phyloP scores from a whole-genome alignment of 768 basidiomycete genomes.

The Collybiopsis confluens region DNA sequence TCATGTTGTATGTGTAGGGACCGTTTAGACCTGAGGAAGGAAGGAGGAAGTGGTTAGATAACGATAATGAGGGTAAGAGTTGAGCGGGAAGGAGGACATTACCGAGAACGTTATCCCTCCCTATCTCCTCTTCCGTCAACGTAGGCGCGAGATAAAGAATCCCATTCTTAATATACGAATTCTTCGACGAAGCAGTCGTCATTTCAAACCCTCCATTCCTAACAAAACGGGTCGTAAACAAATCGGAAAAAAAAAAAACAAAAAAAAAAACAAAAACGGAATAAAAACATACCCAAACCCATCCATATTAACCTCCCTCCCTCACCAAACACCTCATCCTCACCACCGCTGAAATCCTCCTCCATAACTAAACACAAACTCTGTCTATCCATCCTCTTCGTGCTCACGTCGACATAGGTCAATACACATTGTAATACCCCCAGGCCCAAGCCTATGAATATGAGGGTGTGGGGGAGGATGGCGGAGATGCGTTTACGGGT shows the following conservation, averaged over 20 bases:
- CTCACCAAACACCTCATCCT: conserved; percentile 33
- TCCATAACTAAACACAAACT: conserved; percentile 5
- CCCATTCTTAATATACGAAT: conserved; percentile 71
- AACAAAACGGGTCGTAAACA: conserved; percentile 24
- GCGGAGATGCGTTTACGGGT: conserved; percentile 4
- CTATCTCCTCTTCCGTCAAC: conserved; percentile 68
- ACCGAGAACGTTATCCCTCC: conserved; percentile 28
- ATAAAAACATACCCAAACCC: conserved; percentile 61
- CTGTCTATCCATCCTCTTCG: conserved; percentile 1
- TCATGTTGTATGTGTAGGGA: conserved; percentile 67
- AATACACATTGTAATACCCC: conserved; percentile 6
- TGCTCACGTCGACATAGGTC: conserved; percentile 1
- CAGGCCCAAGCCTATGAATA: not conserved
- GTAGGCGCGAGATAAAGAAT: conserved; percentile 83
- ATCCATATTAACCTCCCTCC: conserved; percentile 72
- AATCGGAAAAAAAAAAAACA: conserved; percentile 1
- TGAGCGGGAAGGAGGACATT: not conserved
- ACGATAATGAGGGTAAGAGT: not conserved
- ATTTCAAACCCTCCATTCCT: conserved; percentile 77
- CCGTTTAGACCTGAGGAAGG: conserved; percentile 40
- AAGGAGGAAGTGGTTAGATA: too few species aligned
- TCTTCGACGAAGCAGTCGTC: conserved; percentile 68
- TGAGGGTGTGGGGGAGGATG: not conserved
- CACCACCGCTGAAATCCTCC: conserved; percentile 5
- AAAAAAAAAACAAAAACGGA: conserved; percentile 5